Evolutionary conservation across 2,329 filamentous ascomycete genomes (phyloP), one percentile per base, ranked within the genome.

Genomic region (Bretziella fagacearum): DNA sequence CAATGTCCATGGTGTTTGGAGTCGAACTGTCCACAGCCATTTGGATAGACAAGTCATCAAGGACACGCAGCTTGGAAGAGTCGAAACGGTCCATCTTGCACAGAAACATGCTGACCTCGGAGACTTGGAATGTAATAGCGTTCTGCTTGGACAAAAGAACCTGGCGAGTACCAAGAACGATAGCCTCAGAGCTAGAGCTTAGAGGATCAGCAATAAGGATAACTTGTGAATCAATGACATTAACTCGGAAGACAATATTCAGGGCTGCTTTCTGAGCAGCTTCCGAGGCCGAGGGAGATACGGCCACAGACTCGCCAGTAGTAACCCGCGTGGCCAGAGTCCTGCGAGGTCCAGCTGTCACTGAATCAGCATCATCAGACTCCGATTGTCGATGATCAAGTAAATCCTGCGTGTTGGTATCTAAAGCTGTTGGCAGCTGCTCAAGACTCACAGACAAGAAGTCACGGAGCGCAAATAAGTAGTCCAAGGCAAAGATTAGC

Each of bases 51-150:
- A 98, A 98, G 61, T 98, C 87, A 58, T 99, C 93, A 26, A 99
- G 74, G 52, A 99, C 94, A 15, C 91, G 79, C 40, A 98, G 70
- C 30, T 85, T 77, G 33, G 81, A 87, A 3, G 83, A 86, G 55
- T 98, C 89, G 55, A 96, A 96, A 53, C 79, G 84, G 61, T 99
- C 93, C 91, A 99, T 98, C 10, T 91, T 82, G 59, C 93, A 98
- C 26, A 98, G 63, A 60, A 95, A 99, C 91, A 99, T 98, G 55
- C 91, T 91, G 46, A 96, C 75, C 57, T 96, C 80, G 6, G 85
- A 87, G 2, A 98, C 77, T 58, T 98, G 89, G 58, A 99, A 73
- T 1, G 91, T 95, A 55, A 93, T 73, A 6, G 89, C 84, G 64
- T 96, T 85, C 60, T 98, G 93, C 56, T 93, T 83, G 2, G 89